Percentiles rank a stretch among this genome's conserved stretches.
Conservation (phyloP, 1,284 basidiomycete species). For the Ganoderma leucocontextum region DNA sequence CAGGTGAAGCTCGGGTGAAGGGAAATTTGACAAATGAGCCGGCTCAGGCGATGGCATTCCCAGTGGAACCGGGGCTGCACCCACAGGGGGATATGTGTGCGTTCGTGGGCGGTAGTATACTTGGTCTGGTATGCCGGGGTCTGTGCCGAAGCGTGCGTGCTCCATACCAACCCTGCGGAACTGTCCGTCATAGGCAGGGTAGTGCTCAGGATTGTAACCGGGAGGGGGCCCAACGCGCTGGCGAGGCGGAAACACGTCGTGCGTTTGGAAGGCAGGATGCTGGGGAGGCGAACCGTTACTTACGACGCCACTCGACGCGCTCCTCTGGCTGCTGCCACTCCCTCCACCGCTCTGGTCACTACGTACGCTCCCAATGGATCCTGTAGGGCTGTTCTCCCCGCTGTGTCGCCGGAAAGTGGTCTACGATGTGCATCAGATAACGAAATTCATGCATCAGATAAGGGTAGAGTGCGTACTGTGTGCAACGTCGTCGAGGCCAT, state of each 20-base stretch:
- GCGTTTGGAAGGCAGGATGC: slow-evolving; percentile 17
- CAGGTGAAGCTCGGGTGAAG: slow-evolving; percentile 21
- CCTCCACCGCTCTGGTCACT: slow-evolving; percentile 29
- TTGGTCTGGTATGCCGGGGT: slow-evolving; percentile 25
- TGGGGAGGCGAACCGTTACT: slow-evolving; percentile 18
- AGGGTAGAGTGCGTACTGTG: slow-evolving; percentile 28
- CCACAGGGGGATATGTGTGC: slow-evolving; percentile 36
- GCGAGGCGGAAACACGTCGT: slow-evolving; percentile 18
- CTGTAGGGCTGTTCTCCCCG: slow-evolving; percentile 33
- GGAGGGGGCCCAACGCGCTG: slow-evolving; percentile 20
- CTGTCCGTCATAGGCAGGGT: slow-evolving; percentile 42
- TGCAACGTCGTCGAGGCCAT: slow-evolving; percentile 25
- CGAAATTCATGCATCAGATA: slow-evolving; percentile 32
- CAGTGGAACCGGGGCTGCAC: slow-evolving; percentile 18
- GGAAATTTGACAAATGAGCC: slow-evolving; percentile 18
- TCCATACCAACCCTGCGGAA: slow-evolving; percentile 41
- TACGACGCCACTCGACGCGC: slow-evolving; percentile 31
- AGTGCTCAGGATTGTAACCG: slow-evolving; percentile 36
- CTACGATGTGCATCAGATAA: slow-evolving; percentile 27
- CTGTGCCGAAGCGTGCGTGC: slow-evolving; percentile 36
- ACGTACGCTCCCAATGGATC: slow-evolving; percentile 28
- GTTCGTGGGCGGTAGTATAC: slow-evolving; percentile 43
- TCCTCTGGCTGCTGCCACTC: slow-evolving; percentile 27
- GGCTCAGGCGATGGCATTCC: slow-evolving; percentile 24
- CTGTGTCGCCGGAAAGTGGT: slow-evolving; percentile 23